Conservation (phyloP, 305 asterid species). For the Plantago lanceolata region DNA sequence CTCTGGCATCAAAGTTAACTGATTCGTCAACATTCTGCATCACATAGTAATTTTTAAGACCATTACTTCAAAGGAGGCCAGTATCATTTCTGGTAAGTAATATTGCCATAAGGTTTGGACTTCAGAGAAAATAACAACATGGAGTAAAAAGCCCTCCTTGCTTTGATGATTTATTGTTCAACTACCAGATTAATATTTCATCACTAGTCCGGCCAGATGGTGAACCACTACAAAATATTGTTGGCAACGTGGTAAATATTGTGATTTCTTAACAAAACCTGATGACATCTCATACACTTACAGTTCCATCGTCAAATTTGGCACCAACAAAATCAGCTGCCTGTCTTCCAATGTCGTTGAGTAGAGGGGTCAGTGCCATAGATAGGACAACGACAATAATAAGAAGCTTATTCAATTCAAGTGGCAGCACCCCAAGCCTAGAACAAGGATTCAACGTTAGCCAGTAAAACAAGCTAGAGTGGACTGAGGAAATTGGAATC, state of each 20-base stretch:
- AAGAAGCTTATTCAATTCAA: constrained; percentile 95
- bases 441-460: constrained; percentile 27
- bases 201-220: constrained; percentile 4
- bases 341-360: constrained; percentile 82
- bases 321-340: constrained; percentile 66
- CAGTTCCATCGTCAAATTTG: constrained; percentile 57
- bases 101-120: background rate
- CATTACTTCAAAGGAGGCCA: constrained; percentile 17
- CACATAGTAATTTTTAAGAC: constrained; percentile 27
- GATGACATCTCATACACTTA: constrained; percentile 36
- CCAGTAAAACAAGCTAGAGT: constrained; percentile 16
- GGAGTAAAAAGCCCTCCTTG: constrained; percentile 3
- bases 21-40: constrained; percentile 57
- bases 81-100: constrained; percentile 4
- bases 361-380: constrained; percentile 91
- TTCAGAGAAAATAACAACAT: constrained; percentile 1
- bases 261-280: constrained; percentile 13
- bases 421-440: constrained; percentile 99
- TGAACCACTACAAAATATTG: constrained; percentile 1
- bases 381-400: constrained; percentile 97
- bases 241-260: background rate
- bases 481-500: constrained; percentile 14
- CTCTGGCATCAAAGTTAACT: constrained; percentile 65
- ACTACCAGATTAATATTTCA: constrained; percentile 8
- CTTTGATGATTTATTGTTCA: constrained; percentile 5